Percentiles rank a stretch among this genome's conserved stretches.
Evolutionary conservation across 1,284 basidiomycete species (phyloP).

Genomic region (Tilletia indica): DNA sequence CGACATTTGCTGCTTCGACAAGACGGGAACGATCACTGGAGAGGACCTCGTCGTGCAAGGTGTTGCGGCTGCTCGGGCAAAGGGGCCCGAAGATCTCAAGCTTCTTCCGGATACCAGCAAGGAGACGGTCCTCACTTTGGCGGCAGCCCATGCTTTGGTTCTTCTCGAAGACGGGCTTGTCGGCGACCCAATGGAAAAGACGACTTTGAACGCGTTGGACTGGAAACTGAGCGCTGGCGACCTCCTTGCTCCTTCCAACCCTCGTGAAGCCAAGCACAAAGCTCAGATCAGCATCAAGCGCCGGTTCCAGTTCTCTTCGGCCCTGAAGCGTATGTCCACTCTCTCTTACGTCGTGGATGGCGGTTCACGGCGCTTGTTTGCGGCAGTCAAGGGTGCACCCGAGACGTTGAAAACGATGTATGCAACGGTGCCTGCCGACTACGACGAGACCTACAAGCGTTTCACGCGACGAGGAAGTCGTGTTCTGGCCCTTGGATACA

Average conservation of each 20-base stretch:
- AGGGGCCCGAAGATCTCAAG: slow-evolving; percentile 69
- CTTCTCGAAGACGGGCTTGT: slow-evolving; percentile 85
- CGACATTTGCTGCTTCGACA: slow-evolving; percentile 56
- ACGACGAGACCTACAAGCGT: slow-evolving; percentile 53
- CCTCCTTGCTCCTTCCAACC: slow-evolving; percentile 31
- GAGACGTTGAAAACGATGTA: slow-evolving; percentile 54
- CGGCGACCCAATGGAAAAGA: slow-evolving; percentile 99
- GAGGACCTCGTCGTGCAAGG: slow-evolving; percentile 55
- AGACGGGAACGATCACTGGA: slow-evolving; percentile 55
- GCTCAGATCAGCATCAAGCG: slow-evolving; percentile 42
- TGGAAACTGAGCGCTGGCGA: slow-evolving; percentile 80
- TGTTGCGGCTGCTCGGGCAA: slow-evolving; percentile 58
- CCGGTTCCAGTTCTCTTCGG: slow-evolving; percentile 56
- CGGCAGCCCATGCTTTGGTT: slow-evolving; percentile 91
- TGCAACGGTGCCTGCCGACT: slow-evolving; percentile 43
- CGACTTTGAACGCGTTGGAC: slow-evolving; percentile 83
- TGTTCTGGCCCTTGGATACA: slow-evolving; percentile 54
- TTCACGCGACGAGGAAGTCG: slow-evolving; percentile 53
- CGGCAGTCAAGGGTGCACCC: slow-evolving; percentile 53
- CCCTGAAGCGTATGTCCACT: slow-evolving; percentile 55
- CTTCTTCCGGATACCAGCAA: slow-evolving; percentile 73
- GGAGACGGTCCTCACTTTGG: slow-evolving; percentile 82
- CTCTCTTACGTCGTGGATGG: slow-evolving; percentile 38
- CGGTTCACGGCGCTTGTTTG: slow-evolving; percentile 37
- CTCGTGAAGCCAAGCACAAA: slow-evolving; percentile 33